phyloP scores from a whole-genome alignment of 2,329 filamentous ascomycete species.

The Monilinia polystroma region DNA sequence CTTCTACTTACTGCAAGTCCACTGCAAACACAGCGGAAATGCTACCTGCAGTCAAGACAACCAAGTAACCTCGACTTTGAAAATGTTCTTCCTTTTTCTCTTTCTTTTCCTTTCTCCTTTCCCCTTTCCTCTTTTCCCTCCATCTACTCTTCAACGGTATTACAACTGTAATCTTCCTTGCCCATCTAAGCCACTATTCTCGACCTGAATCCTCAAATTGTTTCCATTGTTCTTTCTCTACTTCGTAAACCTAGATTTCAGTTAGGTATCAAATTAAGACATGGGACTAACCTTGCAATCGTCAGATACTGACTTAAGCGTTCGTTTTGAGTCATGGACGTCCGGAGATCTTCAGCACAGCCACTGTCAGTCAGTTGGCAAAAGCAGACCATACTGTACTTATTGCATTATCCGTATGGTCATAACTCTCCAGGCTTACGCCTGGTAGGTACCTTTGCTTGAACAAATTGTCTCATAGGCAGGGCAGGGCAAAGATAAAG shows the following conservation, averaged over 20 bases:
- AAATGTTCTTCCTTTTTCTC: no score
- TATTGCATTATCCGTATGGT: background rate
- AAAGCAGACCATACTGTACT: background rate
- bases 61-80: no score
- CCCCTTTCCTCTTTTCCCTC: no score
- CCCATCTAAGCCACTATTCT: no score
- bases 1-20: no score
- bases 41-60: no score
- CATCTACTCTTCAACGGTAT: no score
- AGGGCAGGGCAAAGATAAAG: slow-evolving; percentile 1
- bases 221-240: background rate
- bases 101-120: no score
- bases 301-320: background rate
- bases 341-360: slow-evolving; percentile 17
- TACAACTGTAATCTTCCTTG: no score
- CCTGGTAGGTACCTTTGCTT: background rate
- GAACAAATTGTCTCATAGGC: slow-evolving; percentile 1
- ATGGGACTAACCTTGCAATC: background rate
- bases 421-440: background rate
- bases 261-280: background rate
- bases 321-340: background rate
- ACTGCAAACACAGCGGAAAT: no score
- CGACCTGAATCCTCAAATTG: no score
- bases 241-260: background rate
- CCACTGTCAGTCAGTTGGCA: slow-evolving; percentile 17